Evolutionary conservation across 192 early-diverging fungal species (phyloP), one percentile per base, ranked within the genome.

Genomic region (Phycomyces blakesleeanus): DNA sequence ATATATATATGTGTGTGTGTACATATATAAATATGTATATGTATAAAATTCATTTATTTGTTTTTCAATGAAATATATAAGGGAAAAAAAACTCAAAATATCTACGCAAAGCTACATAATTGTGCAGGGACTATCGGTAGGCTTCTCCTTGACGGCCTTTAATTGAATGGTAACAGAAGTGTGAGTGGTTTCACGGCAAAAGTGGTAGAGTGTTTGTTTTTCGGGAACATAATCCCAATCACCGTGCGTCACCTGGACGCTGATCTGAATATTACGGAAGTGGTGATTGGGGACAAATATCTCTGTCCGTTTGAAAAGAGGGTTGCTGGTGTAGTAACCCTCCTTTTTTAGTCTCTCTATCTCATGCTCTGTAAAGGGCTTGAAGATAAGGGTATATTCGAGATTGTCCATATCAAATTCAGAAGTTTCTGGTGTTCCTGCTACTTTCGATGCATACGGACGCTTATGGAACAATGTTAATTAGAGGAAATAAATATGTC

Each of bases 201-300:
- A 47, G 20, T 76, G 91, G 44, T 84, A 85, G 37, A 93, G 67
- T 12, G 85, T 90, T 61, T 93, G 89, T 57, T 79, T 65, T 6
- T 81, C 76, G 49, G 75, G 77, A 42, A 89, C 73, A 63, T 91
- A 91, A 44, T 77, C 71, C 83, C 87, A 92, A 47, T 83, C 79
- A 0, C 91, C 91, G 64, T 88, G 86, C 5, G 81, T 81, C 3
- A 85, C 85, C 26, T 63, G 55, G 20, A 93, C 85, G 47, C 83
- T 75, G 38, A 90, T 29, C 1, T 41, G 16, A 11, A 61, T 57
- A 0, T 69, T 60, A 7, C 76, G 73, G 65, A 86, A 93, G 66
- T 93, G 91, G 65, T 84, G 92, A 26, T 68, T 74, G 4, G 91
- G 91, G 10, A 93, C 72, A 72, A 82, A 92, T 0, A 93, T 79